Evolutionary conservation across 192 early-diverging fungal genomes (phyloP), one percentile per base, ranked within the genome.

Genomic region (Funneliformis mosseae): DNA sequence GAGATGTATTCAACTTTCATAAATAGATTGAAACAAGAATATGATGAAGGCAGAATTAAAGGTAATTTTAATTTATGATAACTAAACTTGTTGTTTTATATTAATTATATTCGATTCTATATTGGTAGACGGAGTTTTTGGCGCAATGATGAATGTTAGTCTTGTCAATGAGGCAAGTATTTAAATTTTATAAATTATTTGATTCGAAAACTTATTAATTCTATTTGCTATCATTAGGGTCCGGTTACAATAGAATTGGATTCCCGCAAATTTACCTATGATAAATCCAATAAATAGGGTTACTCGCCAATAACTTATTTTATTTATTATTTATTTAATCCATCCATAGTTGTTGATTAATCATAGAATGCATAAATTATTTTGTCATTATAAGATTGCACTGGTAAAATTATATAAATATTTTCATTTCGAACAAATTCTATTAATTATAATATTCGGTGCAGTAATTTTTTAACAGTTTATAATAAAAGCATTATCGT

Each of bases 121-220:
- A 33, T 39, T 50, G n/a, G 27, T 74, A 93, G 94, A 92, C 85
- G 97, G 97, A 7, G 88, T 90, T 76, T 99, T 99, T 87, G 96
- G 97, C 4, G 97, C 95, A 7, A 99, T 98, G 97, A 99, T 99
- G 97, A 80, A 91, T 62, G 97, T 99, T 25, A 88, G 87, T 14
- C 88, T 97, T 83, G 88, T 91, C 11, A 99, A 99, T 83, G 96
- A 99, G 43, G 94, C 92, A 73, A 71, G 61, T 62, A 42, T 21
- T 71, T 71, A 71, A 43, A 8, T 7, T 71, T 12, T 23, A 10
- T 8, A 39, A 41, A 43, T 6, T 21, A 3, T 25, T 59, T 75
- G 7, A 28, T 50, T 25, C 5, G 10, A 23, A 39, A 12, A 48
- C 46, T 60, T 55, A n/a, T 25, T 59, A 55, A 27, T 61, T 43